Conservation (phyloP, 108 stramenopile genomes). For the Schizochytrium sp. region DNA sequence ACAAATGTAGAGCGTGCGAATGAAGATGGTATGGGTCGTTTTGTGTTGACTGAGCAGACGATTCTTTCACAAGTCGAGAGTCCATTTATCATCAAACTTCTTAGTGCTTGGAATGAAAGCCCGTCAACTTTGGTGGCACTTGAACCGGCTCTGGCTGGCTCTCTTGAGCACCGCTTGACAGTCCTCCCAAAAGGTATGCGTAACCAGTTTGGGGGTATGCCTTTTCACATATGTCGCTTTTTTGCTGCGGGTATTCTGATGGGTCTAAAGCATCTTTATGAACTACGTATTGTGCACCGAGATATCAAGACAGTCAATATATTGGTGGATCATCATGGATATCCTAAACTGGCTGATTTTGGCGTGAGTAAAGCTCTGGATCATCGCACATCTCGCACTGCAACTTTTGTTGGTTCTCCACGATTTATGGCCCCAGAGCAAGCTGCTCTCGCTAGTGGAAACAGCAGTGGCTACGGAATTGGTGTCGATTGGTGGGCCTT, state of each 20-base stretch:
- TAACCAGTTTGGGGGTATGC: conserved; percentile 26
- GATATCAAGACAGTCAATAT: conserved; percentile 48
- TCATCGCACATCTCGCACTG: conserved; percentile 53
- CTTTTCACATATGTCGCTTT: conserved; percentile 6
- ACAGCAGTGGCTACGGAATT: conserved; percentile 10
- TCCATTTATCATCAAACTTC: conserved; percentile 13
- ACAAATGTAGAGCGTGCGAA: background rate
- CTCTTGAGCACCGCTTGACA: background rate
- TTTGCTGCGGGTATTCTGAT: background rate
- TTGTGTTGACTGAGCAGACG: conserved; percentile 12
- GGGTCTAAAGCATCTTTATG: conserved; percentile 36
- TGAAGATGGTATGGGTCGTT: conserved; percentile 6
- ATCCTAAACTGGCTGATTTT: conserved; percentile 28
- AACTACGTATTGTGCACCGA: background rate
- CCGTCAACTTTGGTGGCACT: background rate
- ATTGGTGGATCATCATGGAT: conserved; percentile 49
- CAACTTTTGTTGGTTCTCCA: conserved; percentile 39
- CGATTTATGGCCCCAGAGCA: conserved; percentile 55
- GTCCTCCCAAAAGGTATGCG: background rate
- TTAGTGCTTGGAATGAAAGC: conserved; percentile 6
- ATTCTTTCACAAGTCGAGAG: conserved; percentile 15
- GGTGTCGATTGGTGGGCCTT: conserved; percentile 59
- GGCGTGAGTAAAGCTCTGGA: background rate
- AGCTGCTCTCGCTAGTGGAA: conserved; percentile 15
- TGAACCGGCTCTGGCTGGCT: conserved; percentile 20